Evolutionary conservation across 2,329 filamentous ascomycete species (phyloP).

Genomic region (Colletotrichum sp.): DNA sequence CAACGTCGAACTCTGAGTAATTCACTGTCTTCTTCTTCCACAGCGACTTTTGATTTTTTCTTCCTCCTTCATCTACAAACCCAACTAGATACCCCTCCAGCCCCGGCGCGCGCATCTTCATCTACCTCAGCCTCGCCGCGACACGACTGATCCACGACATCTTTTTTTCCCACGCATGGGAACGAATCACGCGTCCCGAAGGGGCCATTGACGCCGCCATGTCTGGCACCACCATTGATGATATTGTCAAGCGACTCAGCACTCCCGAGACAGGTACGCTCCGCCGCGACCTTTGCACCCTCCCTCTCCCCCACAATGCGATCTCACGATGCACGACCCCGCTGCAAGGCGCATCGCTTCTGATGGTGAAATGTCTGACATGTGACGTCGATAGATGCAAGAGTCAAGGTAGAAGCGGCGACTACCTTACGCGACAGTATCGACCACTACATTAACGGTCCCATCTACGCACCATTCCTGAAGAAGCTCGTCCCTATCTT

Average conservation of each 20-base stretch:
- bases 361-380: not conserved
- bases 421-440: slow-evolving; percentile 89
- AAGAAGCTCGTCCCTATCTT: slow-evolving; percentile 90
- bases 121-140: slow-evolving; percentile 8
- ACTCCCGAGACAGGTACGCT: slow-evolving; percentile 58
- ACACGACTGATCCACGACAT: slow-evolving; percentile 22
- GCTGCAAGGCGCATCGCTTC: slow-evolving; percentile 3
- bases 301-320: not conserved
- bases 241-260: slow-evolving; percentile 66
- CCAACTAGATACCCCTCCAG: slow-evolving; percentile 14
- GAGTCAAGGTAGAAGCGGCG: slow-evolving; percentile 81
- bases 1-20: not conserved
- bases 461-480: slow-evolving; percentile 81
- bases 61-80: not conserved
- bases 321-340: not conserved
- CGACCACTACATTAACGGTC: slow-evolving; percentile 82
- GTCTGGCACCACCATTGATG: slow-evolving; percentile 66
- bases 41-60: not conserved
- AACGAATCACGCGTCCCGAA: slow-evolving; percentile 35
- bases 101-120: not conserved
- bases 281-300: slow-evolving; percentile 19
- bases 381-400: slow-evolving; percentile 66
- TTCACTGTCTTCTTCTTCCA: not conserved
- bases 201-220: slow-evolving; percentile 59
- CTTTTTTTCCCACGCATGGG: slow-evolving; percentile 37